Evolutionary conservation across 1,139 yeast species (phyloP).

Genomic region (Pichia sp.): DNA sequence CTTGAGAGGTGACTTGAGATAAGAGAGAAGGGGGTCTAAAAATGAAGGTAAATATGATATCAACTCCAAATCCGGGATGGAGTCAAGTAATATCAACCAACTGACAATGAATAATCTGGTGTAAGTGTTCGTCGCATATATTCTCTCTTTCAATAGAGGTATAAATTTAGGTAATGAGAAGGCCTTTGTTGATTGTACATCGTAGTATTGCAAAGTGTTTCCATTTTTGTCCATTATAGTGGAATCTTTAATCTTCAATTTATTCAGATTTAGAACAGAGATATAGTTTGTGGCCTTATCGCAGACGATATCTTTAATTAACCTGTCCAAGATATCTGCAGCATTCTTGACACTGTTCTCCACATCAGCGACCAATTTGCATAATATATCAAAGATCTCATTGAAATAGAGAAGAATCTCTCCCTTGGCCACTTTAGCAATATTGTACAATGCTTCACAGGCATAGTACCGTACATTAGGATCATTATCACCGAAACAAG

Average conservation of each 20-base stretch:
- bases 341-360: conserved; percentile 94
- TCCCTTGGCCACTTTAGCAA: conserved; percentile 95
- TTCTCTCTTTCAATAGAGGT: conserved; percentile 83
- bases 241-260: conserved; percentile 40
- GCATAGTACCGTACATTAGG: conserved; percentile 96
- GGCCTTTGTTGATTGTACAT: conserved; percentile 61
- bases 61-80: conserved; percentile 86
- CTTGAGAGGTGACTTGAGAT: conserved; percentile 74
- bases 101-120: conserved; percentile 87
- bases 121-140: conserved; percentile 87
- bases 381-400: conserved; percentile 88
- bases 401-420: conserved; percentile 87
- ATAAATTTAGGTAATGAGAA: conserved; percentile 84
- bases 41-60: conserved; percentile 85
- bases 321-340: conserved; percentile 85
- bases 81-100: conserved; percentile 87
- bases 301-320: conserved; percentile 90
- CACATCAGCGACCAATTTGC: conserved; percentile 84
- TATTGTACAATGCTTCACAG: conserved; percentile 92
- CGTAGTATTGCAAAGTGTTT: conserved; percentile 56
- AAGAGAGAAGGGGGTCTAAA: conserved; percentile 75
- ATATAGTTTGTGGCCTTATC: conserved; percentile 91
- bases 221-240: conserved; percentile 43
- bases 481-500: conserved; percentile 95
- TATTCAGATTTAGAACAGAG: conserved; percentile 47